phyloP scores from a whole-genome alignment of 176 grass and related monocot species.

The Carex myosuroides region DNA sequence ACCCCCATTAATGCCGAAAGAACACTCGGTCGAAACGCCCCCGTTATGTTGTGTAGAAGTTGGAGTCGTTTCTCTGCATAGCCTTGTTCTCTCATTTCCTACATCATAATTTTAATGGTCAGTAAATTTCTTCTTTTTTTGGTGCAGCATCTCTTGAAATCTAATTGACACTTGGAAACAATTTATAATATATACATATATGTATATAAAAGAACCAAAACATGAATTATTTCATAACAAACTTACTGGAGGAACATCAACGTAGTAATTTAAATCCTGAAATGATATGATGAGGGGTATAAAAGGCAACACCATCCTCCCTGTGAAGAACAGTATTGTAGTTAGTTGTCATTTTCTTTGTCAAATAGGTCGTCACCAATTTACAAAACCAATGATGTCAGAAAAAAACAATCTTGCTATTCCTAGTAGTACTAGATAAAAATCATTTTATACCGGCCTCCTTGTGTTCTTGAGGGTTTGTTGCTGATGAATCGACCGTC shows the following conservation, averaged over 20 bases:
- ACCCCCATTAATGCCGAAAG: conserved; percentile 71
- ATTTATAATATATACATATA: background rate
- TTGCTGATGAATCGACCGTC: background rate
- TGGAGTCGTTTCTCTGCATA: conserved; percentile 46
- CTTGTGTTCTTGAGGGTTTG: background rate
- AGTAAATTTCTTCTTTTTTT: background rate
- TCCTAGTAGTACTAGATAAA: background rate
- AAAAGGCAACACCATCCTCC: conserved; percentile 71
- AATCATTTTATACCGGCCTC: background rate
- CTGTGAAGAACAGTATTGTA: conserved; percentile 19
- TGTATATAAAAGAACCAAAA: background rate
- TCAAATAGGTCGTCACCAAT: background rate
- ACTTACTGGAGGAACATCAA: conserved; percentile 55
- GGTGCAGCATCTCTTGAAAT: background rate
- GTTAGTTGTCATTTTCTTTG: background rate
- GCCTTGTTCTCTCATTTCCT: conserved; percentile 72
- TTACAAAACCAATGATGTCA: background rate
- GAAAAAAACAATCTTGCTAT: background rate
- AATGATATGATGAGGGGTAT: conserved; percentile 64
- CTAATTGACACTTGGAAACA: background rate
- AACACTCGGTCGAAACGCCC: conserved; percentile 47
- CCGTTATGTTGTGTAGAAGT: conserved; percentile 59
- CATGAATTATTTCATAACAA: background rate
- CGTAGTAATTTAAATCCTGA: conserved; percentile 73
- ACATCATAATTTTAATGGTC: background rate